A percentile compares a stretch with the other conserved stretches of the same genome.
These are phyloP conservation scores for Gentiana dahurica DNA, from an alignment of 257 asterid genomes.

Conservation along the genomic window DNA sequence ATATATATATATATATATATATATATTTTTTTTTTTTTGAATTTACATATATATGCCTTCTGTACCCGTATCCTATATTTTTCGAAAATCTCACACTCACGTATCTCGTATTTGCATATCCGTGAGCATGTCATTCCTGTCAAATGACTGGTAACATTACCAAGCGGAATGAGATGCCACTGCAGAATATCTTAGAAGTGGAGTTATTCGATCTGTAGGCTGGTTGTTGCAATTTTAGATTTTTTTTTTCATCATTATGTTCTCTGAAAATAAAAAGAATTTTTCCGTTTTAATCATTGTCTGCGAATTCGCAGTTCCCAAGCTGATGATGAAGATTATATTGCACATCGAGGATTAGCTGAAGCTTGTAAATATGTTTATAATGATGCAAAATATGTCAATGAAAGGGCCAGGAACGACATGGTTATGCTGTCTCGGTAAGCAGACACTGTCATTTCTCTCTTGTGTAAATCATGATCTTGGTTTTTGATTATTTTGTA, in stretches of 20 bases:
- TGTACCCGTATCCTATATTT: no score
- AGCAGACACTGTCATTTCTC: slow-evolving; percentile 2
- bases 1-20: no score
- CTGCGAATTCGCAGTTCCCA: slow-evolving; percentile 24
- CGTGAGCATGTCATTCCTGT: no score
- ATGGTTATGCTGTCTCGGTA: slow-evolving; percentile 81
- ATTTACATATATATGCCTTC: neutral
- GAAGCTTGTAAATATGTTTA: slow-evolving; percentile 83
- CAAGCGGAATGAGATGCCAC: no score
- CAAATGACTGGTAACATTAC: no score
- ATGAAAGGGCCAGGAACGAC: slow-evolving; percentile 86
- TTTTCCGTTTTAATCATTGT: slow-evolving; percentile 12
- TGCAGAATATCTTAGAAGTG: no score
- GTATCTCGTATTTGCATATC: no score
- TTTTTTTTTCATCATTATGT: slow-evolving; percentile 1
- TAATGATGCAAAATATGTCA: slow-evolving; percentile 76
- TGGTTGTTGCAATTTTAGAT: slow-evolving; percentile 2
- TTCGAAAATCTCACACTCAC: no score
- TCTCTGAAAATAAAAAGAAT: slow-evolving; percentile 8
- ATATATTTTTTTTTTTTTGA: neutral
- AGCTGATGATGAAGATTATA: slow-evolving; percentile 38
- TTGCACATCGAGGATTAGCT: slow-evolving; percentile 50
- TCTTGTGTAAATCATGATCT: neutral
- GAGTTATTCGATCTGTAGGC: neutral
- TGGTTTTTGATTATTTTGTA: neutral